These are phyloP conservation scores for Paecilomyces formosus DNA, from an alignment of 2,329 filamentous ascomycete species.

Conservation along the genomic window DNA sequence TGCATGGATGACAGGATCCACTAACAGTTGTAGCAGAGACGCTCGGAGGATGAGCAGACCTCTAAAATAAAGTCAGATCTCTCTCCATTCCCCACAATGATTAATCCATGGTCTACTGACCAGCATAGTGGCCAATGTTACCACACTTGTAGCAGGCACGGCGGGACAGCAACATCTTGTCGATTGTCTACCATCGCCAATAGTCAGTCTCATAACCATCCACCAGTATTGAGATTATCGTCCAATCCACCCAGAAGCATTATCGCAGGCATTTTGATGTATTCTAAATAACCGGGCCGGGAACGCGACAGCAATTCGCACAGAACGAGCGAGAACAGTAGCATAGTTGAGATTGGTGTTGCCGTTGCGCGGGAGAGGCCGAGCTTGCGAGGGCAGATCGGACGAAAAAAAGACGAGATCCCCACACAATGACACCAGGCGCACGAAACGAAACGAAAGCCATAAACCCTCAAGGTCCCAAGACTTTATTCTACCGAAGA, in stretches of 20 bases:
- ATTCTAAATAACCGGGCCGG: neutral
- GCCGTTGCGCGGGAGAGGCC: neutral
- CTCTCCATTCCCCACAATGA: constrained; percentile 33
- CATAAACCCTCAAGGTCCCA: neutral
- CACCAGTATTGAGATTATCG: neutral
- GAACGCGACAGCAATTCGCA: neutral
- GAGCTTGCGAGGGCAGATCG: neutral
- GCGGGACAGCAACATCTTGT: constrained; percentile 70
- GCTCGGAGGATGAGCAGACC: constrained; percentile 95
- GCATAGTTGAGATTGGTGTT: neutral
- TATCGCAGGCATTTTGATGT: neutral
- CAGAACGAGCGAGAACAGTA: neutral
- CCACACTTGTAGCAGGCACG: constrained; percentile 73
- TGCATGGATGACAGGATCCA: constrained; percentile 13
- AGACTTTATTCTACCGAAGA: neutral
- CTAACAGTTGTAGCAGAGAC: constrained; percentile 99
- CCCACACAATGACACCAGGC: neutral
- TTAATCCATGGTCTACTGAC: constrained; percentile 42
- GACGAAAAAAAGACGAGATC: neutral
- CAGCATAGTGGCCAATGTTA: constrained; percentile 65
- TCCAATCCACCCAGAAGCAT: neutral
- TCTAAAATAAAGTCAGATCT: constrained; percentile 54
- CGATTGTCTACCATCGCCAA: constrained; percentile 3
- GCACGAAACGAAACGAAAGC: neutral
- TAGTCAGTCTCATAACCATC: neutral